These are phyloP conservation scores for Metschnikowia reukaufii DNA, from an alignment of 805 yeast species.

Conservation along the genomic window DNA sequence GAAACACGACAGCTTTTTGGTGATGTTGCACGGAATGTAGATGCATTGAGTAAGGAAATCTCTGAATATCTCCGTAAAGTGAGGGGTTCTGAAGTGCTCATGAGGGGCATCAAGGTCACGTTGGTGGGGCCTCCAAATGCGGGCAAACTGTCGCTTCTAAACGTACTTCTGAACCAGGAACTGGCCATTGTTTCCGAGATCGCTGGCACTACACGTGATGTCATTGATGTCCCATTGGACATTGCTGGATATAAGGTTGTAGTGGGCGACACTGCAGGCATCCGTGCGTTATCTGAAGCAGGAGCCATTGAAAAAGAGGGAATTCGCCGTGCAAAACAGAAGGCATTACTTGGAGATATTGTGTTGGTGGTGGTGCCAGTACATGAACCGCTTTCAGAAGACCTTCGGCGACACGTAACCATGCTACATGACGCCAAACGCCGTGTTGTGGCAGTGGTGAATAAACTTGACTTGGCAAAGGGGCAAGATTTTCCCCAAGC, in stretches of 20 bases:
- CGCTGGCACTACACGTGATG: constrained; percentile 94
- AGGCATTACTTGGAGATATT: constrained; percentile 62
- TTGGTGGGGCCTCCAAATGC: constrained; percentile 94
- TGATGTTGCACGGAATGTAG: constrained; percentile 47
- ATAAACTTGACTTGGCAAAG: constrained; percentile 56
- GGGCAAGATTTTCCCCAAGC: constrained; percentile 17
- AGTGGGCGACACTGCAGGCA: constrained; percentile 92
- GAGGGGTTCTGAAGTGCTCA: constrained; percentile 58
- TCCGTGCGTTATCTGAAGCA: constrained; percentile 47
- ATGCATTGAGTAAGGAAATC: constrained; percentile 46
- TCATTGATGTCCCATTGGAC: constrained; percentile 77
- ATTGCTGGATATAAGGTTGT: constrained; percentile 81
- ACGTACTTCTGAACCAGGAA: constrained; percentile 78
- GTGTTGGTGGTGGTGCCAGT: constrained; percentile 63
- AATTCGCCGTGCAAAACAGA: constrained; percentile 67
- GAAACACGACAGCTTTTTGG: constrained; percentile 56
- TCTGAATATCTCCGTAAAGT: constrained; percentile 45
- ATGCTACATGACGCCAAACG: constrained; percentile 28
- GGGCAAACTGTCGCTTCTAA: constrained; percentile 87
- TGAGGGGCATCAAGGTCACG: constrained; percentile 70
- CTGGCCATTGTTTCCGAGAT: constrained; percentile 88
- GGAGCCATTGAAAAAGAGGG: constrained; percentile 79
- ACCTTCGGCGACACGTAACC: constrained; percentile 40
- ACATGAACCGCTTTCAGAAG: constrained; percentile 30
- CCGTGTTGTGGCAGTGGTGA: constrained; percentile 48